Evolutionary conservation across 2,329 filamentous ascomycete genomes (phyloP).

Genomic region (Apiospora arundinis): DNA sequence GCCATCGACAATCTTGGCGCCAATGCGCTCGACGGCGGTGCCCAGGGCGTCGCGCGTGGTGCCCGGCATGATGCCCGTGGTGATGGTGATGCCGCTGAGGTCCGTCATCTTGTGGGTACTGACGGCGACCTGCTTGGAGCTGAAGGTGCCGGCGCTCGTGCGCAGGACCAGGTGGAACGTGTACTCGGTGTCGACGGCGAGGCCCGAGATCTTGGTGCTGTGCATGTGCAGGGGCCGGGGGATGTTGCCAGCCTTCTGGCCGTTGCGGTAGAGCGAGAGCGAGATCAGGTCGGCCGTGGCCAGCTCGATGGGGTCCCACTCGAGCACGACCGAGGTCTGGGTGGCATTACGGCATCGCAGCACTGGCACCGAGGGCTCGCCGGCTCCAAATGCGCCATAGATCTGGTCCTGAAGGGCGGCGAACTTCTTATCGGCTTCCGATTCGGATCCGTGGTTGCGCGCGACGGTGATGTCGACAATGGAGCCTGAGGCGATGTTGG

Average conservation of each 20-base stretch:
- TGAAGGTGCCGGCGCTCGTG: conserved; percentile 87
- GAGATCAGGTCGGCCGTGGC: conserved; percentile 91
- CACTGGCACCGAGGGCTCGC: conserved; percentile 76
- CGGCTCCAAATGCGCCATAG: conserved; percentile 82
- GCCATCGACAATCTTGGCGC: conserved; percentile 86
- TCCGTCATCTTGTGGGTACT: conserved; percentile 99
- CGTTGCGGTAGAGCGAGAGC: conserved; percentile 91
- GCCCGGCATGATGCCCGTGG: conserved; percentile 82
- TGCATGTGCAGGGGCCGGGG: conserved; percentile 85
- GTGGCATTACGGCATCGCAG: conserved; percentile 96
- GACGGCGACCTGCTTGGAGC: conserved; percentile 82
- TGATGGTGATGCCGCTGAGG: conserved; percentile 92
- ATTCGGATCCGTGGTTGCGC: conserved; percentile 83
- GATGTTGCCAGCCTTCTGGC: conserved; percentile 94
- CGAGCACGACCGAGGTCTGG: conserved; percentile 96
- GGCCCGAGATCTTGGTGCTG: conserved; percentile 94
- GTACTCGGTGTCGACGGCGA: conserved; percentile 97
- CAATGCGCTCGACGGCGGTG: conserved; percentile 83
- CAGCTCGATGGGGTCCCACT: conserved; percentile 95
- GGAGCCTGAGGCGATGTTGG: conserved; percentile 92
- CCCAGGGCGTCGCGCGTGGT: conserved; percentile 75
- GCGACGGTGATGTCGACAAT: conserved; percentile 97
- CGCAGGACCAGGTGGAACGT: conserved; percentile 88
- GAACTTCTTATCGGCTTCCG: conserved; percentile 77
- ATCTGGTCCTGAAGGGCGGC: conserved; percentile 87